These are phyloP conservation scores for Podospora tetraspora DNA, from an alignment of 495 filamentous ascomycete genomes.

Conservation along the genomic window DNA sequence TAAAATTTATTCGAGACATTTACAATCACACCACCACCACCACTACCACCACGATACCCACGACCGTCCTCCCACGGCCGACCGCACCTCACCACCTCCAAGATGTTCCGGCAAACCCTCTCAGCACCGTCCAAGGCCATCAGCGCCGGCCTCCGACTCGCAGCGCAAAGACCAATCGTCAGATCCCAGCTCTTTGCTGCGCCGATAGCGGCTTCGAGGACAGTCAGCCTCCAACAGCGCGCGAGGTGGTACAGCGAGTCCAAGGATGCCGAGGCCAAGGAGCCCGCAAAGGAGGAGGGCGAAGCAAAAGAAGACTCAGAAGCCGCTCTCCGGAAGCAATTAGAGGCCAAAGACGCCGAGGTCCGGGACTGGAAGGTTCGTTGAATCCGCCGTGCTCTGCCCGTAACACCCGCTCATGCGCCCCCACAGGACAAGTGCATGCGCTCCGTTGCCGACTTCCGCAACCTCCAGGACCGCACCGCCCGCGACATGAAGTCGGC, in stretches of 20 bases:
- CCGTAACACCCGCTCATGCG: slow-evolving; percentile 1
- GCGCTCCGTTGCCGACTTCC: slow-evolving; percentile 90
- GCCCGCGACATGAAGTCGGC: slow-evolving; percentile 83
- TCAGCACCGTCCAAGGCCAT: slow-evolving; percentile 37
- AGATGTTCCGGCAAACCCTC: slow-evolving; percentile 42
- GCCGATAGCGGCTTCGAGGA: slow-evolving; percentile 22
- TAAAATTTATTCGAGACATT: slow-evolving; percentile 4
- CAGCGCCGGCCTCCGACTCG: slow-evolving; percentile 23
- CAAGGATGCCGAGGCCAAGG: slow-evolving; percentile 30
- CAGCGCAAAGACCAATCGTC: slow-evolving; percentile 26
- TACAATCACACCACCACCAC: neutral
- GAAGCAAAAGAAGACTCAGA: slow-evolving; percentile 29
- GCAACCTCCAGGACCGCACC: slow-evolving; percentile 92
- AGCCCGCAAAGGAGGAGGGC: slow-evolving; percentile 24
- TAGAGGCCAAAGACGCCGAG: slow-evolving; percentile 82
- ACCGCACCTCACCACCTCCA: slow-evolving; percentile 15
- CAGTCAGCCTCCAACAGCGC: slow-evolving; percentile 21
- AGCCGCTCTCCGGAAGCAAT: slow-evolving; percentile 53
- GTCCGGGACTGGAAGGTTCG: slow-evolving; percentile 79
- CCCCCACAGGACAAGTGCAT: slow-evolving; percentile 75
- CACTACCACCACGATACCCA: neutral
- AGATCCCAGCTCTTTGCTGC: slow-evolving; percentile 30
- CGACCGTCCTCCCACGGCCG: slow-evolving; percentile 1
- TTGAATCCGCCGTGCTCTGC: slow-evolving; percentile 3
- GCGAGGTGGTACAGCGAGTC: slow-evolving; percentile 46